Base-by-base conservation (phyloP, 2,329 filamentous ascomycete genomes). In the Exserohilum turcica region DNA sequence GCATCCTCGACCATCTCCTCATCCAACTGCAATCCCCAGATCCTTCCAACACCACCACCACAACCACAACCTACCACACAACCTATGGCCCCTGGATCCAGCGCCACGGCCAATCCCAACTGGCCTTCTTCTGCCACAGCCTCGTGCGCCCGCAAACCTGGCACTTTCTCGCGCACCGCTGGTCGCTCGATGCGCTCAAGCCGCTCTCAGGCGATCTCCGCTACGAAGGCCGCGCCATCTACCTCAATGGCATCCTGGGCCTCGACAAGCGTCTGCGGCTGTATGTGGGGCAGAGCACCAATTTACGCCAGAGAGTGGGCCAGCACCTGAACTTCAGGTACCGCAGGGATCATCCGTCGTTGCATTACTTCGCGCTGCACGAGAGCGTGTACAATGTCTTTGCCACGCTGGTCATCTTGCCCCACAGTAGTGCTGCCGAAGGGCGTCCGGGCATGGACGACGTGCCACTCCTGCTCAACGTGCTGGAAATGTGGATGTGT, bases 401-500 rank as follows among this genome's bases (percentile, higher is more conserved):
- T 16, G 64, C 65, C 3, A 43, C 66, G 21, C 21, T 24, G 5
- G 48, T 74, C 1, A 65, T 65, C 2, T 37, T 49, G 1, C 31
- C 70, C 0, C 68, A 67, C 0, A 40, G 47, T 1, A 43, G 9
- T 43, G 3, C 42, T 38, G 9, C 56, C 48, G 48, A 57, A 44
- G 33, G 37, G 6, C 37, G 66, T 5, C 60, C 60, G 0, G 67
- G 67, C 0, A 69, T 69, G 64, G 70, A 72, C 9, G 56, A 57
- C 19, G 62, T 61, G 3, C 60, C 51, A 2, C 31, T 74, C 3
- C 16, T 73, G 2, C 36, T 73, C 9, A 74, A 74, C 50, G 37
- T 75, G 5, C 37, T 74, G 13, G 72, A 75, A 44, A 72, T 72
- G 68, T 74, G 71, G 69, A 68, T 68, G 56, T 59, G 61, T 51